A percentile compares a stretch with the other conserved stretches of the same genome.
phyloP scores from a whole-genome alignment of 768 basidiomycete species.

The Pleurotus cornucopiae region DNA sequence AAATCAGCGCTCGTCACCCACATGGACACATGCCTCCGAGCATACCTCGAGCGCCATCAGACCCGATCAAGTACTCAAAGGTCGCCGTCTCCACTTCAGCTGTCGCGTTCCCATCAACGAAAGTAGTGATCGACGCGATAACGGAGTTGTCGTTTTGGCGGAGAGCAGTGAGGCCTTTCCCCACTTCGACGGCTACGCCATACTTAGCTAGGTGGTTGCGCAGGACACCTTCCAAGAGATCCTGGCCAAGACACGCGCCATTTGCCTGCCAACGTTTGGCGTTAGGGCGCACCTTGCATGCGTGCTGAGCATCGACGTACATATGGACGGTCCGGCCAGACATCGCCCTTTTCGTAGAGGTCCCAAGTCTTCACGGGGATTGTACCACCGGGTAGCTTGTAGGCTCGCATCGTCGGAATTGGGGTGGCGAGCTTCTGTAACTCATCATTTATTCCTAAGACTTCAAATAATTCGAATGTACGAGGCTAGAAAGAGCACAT shows the following conservation, averaged over 20 bases:
- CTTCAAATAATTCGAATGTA: constrained; percentile 19
- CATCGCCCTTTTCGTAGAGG: constrained; percentile 15
- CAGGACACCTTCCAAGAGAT: constrained; percentile 14
- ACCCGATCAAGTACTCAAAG: constrained; percentile 14
- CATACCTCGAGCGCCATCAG: constrained; percentile 17
- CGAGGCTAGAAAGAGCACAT: constrained; percentile 16
- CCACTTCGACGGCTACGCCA: constrained; percentile 16
- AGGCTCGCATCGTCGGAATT: constrained; percentile 21
- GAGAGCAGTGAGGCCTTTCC: constrained; percentile 13
- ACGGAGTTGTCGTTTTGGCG: constrained; percentile 13
- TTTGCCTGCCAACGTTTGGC: constrained; percentile 10
- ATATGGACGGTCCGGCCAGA: constrained; percentile 18
- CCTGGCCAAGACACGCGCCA: constrained; percentile 15
- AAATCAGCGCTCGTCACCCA: background rate
- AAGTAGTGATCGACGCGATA: constrained; percentile 10
- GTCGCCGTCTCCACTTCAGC: constrained; percentile 10
- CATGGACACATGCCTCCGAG: background rate
- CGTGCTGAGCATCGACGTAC: constrained; percentile 3
- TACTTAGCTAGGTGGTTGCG: constrained; percentile 13
- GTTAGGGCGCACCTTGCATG: background rate
- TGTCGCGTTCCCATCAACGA: constrained; percentile 10
- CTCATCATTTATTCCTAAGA: constrained; percentile 17
- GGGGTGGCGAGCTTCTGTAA: constrained; percentile 13
- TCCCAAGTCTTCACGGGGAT: constrained; percentile 21
- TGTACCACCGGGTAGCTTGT: constrained; percentile 21